Conservation (phyloP, 1,284 basidiomycete genomes). For the Wolfiporia cocos region DNA sequence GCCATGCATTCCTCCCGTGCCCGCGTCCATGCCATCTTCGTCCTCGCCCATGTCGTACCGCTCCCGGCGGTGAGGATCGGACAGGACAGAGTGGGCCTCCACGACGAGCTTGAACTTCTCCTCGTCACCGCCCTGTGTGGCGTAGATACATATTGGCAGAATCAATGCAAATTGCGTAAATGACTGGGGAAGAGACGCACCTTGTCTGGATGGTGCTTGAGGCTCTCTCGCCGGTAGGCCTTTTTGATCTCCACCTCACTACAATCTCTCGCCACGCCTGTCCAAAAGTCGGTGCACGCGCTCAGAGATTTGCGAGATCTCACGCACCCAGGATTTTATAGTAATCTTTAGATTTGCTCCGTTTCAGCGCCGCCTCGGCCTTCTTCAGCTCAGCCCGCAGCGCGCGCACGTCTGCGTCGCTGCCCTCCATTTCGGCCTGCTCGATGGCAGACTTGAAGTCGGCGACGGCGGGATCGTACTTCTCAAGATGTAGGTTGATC, state of each 20-base stretch:
- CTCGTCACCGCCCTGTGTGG: constrained; percentile 63
- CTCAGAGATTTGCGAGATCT: no score
- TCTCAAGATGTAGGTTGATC: constrained; percentile 68
- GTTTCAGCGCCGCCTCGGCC: constrained; percentile 72
- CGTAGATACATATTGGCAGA: background rate
- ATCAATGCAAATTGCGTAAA: background rate
- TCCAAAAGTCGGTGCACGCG: background rate
- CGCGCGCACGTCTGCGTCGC: constrained; percentile 55
- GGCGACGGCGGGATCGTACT: constrained; percentile 64
- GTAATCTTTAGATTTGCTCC: constrained; percentile 83
- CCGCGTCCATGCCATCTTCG: constrained; percentile 45
- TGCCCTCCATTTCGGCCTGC: constrained; percentile 54
- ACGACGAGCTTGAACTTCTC: constrained; percentile 83
- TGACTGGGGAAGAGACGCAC: constrained; percentile 26
- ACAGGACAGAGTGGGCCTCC: constrained; percentile 73
- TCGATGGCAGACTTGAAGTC: constrained; percentile 80
- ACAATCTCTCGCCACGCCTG: constrained; percentile 48
- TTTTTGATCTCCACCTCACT: constrained; percentile 73
- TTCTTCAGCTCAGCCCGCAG: constrained; percentile 67
- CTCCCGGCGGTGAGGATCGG: constrained; percentile 60
- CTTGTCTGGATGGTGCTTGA: constrained; percentile 85
- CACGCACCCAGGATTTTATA: constrained; percentile 63
- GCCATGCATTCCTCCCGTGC: constrained; percentile 36
- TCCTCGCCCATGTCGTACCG: constrained; percentile 76
- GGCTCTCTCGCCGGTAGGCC: constrained; percentile 67